These are phyloP conservation scores for Phlyctochytrium arcticum DNA, from an alignment of 192 early-diverging fungal species.

Conservation along the genomic window DNA sequence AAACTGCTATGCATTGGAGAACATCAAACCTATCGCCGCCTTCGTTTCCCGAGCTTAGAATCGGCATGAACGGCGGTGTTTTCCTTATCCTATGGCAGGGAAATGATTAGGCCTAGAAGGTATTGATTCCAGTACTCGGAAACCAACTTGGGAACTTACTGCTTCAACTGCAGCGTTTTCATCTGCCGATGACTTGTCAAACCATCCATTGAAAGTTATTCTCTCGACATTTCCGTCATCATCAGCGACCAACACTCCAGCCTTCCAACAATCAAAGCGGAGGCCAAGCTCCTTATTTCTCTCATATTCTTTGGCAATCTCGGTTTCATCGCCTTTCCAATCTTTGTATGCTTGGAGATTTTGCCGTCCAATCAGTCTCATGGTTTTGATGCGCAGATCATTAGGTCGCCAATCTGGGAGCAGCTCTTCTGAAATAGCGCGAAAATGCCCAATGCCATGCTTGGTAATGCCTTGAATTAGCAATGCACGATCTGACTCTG, in stretches of 20 bases:
- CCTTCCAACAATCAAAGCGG: slow-evolving; percentile 72
- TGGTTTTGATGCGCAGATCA: slow-evolving; percentile 81
- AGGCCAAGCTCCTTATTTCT: slow-evolving; percentile 78
- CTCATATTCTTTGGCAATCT: slow-evolving; percentile 68
- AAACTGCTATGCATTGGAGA: no score
- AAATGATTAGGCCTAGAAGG: no score
- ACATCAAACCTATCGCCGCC: no score
- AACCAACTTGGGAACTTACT: no score
- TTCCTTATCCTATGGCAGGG: no score
- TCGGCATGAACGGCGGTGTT: no score
- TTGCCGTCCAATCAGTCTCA: slow-evolving; percentile 79
- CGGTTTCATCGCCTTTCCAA: slow-evolving; percentile 74
- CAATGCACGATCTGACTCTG: slow-evolving; percentile 68
- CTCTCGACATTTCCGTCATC: slow-evolving; percentile 73
- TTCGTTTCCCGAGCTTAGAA: no score
- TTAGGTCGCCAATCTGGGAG: slow-evolving; percentile 70
- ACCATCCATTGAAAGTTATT: no score
- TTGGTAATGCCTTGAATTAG: slow-evolving; percentile 77
- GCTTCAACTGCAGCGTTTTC: no score
- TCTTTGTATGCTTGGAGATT: slow-evolving; percentile 81
- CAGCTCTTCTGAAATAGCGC: slow-evolving; percentile 74
- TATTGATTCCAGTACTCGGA: no score
- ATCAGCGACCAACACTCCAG: slow-evolving; percentile 74
- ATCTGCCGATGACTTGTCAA: no score
- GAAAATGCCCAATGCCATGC: slow-evolving; percentile 84